These are phyloP conservation scores for Cladosporium sp. DNA, from an alignment of 2,329 filamentous ascomycete species.

Conservation along the genomic window DNA sequence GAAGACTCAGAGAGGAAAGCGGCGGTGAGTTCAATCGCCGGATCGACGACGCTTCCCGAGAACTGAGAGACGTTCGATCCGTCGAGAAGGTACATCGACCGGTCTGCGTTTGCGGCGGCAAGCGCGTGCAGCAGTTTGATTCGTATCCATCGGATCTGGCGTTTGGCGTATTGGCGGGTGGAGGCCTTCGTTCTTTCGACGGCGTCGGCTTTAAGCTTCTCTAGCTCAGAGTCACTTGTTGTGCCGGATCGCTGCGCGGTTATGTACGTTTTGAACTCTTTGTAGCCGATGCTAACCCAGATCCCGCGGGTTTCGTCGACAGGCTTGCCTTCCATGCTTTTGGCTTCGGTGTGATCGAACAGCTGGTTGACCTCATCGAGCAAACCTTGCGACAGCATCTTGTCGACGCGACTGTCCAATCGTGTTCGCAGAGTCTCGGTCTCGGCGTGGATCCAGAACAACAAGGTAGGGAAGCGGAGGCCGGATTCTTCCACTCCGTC, in stretches of 20 bases:
- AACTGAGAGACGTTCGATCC: conserved; percentile 64
- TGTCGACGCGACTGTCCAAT: conserved; percentile 71
- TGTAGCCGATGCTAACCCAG: conserved; percentile 95
- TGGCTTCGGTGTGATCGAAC: conserved; percentile 38
- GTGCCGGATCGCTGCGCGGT: conserved; percentile 24
- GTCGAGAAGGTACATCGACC: conserved; percentile 67
- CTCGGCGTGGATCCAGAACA: conserved; percentile 84
- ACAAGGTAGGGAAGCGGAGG: conserved; percentile 53
- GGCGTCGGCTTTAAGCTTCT: conserved; percentile 51
- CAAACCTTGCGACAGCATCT: conserved; percentile 67
- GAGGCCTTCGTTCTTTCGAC: conserved; percentile 73
- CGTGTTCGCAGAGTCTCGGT: conserved; percentile 61
- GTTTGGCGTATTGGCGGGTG: conserved; percentile 80
- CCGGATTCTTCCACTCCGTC: background rate
- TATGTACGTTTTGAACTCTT: conserved; percentile 75
- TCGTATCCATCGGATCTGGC: conserved; percentile 81
- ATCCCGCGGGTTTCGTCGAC: conserved; percentile 77
- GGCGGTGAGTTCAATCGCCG: conserved; percentile 56
- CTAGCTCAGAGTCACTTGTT: conserved; percentile 38
- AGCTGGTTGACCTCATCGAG: conserved; percentile 56
- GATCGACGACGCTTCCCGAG: conserved; percentile 55
- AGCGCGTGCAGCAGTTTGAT: conserved; percentile 67
- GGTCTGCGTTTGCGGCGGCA: conserved; percentile 48
- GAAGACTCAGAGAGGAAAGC: conserved; percentile 54
- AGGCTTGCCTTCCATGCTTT: conserved; percentile 35